Percentiles rank a stretch among this genome's conserved stretches.
Evolutionary conservation across 2,329 filamentous ascomycete genomes (phyloP).

Genomic region (Colletotrichum tamarilloi): DNA sequence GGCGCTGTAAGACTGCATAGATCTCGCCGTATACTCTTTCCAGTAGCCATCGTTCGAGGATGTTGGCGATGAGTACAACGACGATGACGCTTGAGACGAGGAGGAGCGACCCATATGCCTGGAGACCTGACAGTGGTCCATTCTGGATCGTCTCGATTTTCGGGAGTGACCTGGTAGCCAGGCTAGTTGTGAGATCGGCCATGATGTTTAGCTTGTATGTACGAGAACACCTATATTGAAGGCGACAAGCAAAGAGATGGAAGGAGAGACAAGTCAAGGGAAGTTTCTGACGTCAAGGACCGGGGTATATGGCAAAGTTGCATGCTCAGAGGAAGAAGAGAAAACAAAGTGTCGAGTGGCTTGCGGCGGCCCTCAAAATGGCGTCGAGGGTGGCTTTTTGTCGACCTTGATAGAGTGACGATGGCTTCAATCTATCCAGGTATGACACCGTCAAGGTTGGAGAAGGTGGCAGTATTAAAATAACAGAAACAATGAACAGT

Average conservation of each 20-base stretch:
- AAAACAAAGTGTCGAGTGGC: too few relatives aligned
- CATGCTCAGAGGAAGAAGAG: not conserved
- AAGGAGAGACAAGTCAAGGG: not conserved
- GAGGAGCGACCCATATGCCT: conserved; percentile 29
- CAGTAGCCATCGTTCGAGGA: conserved; percentile 34
- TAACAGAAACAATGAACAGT: not conserved
- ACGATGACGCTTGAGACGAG: conserved; percentile 29
- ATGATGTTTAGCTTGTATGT: not conserved
- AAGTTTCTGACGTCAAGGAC: not conserved
- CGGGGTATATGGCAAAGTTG: not conserved
- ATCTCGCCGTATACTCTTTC: conserved; percentile 20
- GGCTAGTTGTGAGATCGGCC: not conserved
- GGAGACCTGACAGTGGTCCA: conserved; percentile 22
- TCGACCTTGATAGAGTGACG: too few relatives aligned
- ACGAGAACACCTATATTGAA: not conserved
- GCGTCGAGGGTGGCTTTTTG: too few relatives aligned
- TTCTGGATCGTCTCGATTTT: conserved; percentile 31
- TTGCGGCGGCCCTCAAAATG: too few relatives aligned
- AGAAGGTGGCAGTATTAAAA: too few relatives aligned
- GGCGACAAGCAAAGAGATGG: not conserved
- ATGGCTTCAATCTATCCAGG: too few relatives aligned
- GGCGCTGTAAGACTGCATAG: conserved; percentile 15
- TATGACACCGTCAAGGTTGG: too few relatives aligned
- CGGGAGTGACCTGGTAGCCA: conserved; percentile 3
- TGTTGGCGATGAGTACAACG: conserved; percentile 28